These are phyloP conservation scores for Selaginella tamariscina DNA, from an alignment of 75 land plant species.

Conservation along the genomic window DNA sequence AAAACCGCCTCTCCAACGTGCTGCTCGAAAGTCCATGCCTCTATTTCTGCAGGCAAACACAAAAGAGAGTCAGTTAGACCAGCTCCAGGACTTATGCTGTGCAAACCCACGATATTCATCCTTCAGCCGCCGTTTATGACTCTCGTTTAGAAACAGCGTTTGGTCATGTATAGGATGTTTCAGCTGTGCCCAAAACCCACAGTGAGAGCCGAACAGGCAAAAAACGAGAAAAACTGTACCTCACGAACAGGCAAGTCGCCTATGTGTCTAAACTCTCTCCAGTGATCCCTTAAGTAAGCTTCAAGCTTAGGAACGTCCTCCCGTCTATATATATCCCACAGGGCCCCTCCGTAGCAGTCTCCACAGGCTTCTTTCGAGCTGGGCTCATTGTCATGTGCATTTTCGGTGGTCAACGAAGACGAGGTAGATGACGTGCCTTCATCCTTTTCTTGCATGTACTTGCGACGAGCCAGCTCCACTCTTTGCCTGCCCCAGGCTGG, in stretches of 20 bases:
- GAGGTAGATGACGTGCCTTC: neutral
- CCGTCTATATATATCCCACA: conserved; percentile 81
- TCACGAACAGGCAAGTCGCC: conserved; percentile 34
- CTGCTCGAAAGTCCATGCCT: neutral
- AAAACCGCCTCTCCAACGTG: neutral
- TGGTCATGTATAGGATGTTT: conserved; percentile 79
- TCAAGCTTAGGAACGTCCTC: conserved; percentile 61
- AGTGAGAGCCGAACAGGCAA: too few species aligned
- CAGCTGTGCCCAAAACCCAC: conserved; percentile 27
- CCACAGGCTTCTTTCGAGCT: neutral
- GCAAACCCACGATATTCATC: conserved; percentile 60
- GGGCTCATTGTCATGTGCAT: conserved; percentile 5
- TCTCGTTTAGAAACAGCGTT: conserved; percentile 39
- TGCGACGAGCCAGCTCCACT: conserved; percentile 26
- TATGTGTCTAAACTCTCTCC: conserved; percentile 53
- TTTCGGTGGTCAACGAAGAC: neutral
- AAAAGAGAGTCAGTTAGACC: neutral
- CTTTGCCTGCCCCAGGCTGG: conserved; percentile 15
- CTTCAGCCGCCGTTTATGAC: conserved; percentile 60
- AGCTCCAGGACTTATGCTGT: neutral
- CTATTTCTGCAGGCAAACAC: neutral
- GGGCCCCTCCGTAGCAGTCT: conserved; percentile 40
- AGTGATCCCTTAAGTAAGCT: conserved; percentile 41
- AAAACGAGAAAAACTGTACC: conserved; percentile 21
- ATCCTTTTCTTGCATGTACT: conserved; percentile 5